Base-by-base conservation (phyloP, 805 yeast genomes). In the Pichia exigua region DNA sequence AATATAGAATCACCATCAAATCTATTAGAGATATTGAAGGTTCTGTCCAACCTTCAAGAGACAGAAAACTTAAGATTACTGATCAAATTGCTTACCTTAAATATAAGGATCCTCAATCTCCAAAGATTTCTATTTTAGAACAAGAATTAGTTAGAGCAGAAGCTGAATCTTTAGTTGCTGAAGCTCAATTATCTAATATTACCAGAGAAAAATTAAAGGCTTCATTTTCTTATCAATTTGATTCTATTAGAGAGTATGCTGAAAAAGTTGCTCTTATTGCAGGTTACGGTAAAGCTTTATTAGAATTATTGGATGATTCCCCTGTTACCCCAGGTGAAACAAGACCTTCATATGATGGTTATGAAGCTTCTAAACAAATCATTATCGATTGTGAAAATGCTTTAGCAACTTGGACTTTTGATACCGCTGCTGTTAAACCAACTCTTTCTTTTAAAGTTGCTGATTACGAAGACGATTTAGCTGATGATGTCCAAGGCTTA, bases 281-380 rank as follows among this genome's bases (percentile, higher is more conserved):
- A 49, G 92, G 94, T 55, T 86, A 87, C 74, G 95, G 95, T 72
- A 86, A 86, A 73, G 94, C 92, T 32, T 71, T 87, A 53, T 75
- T 87, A 65, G 92, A 86, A 72, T 77, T 87, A 65, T 76, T 87
- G 65, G 95, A 87, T 65, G 94, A 86, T 64, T 73, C 88, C 56
- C 87, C 94, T 56, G 92, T 87, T 48, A 85, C 92, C 54, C 95
- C 95, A 54, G 95, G 95, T 76, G 95, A 87, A 74, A 85, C 92
- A 46, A 84, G 94, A 81, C 85, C 91, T 42, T 85, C 91, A 53
- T 86, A 86, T 68, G 95, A 86, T 63, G 95, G 95, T 60, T 86
- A 85, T 68, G 94, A 86, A 69, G 90, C 92, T 45, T 84, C 92
- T 42, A 86, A 85, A 73, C 95, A 86, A 73, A 86, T 86, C 69